Percentiles rank a stretch among this genome's conserved stretches.
Conservation (phyloP, 768 basidiomycete species). For the Serendipita sp. region DNA sequence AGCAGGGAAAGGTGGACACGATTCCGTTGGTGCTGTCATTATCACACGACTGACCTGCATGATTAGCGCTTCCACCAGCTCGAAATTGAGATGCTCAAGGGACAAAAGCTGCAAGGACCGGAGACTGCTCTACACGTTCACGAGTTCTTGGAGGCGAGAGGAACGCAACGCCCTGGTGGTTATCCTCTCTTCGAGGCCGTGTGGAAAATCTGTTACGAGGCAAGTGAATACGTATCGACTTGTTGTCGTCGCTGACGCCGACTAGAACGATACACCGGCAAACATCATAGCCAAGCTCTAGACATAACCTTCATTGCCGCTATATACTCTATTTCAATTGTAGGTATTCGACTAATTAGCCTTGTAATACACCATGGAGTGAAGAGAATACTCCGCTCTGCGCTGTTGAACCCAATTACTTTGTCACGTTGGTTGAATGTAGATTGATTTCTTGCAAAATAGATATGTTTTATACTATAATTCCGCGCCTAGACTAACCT, state of each 20-base stretch:
- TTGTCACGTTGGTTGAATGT: too few relatives aligned
- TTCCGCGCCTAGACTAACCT: too few relatives aligned
- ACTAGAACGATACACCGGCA: neutral
- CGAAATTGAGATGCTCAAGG: constrained; percentile 25
- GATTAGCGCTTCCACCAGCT: constrained; percentile 23
- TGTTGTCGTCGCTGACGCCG: neutral
- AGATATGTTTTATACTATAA: too few relatives aligned
- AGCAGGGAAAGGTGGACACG: constrained; percentile 22
- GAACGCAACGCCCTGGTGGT: constrained; percentile 12
- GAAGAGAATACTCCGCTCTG: too few relatives aligned
- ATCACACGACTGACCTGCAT: neutral
- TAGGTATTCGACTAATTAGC: too few relatives aligned
- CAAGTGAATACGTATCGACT: neutral
- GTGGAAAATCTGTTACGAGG: constrained; percentile 11
- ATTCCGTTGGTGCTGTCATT: neutral
- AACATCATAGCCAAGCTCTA: neutral
- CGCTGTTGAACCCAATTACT: too few relatives aligned
- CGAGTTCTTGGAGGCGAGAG: constrained; percentile 23
- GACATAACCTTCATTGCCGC: too few relatives aligned
- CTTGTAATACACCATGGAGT: too few relatives aligned
- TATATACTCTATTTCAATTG: too few relatives aligned
- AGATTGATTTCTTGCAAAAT: too few relatives aligned
- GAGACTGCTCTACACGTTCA: constrained; percentile 25
- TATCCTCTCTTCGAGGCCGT: constrained; percentile 26
- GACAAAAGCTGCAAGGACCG: constrained; percentile 29